phyloP scores from a whole-genome alignment of 208 protist genomes.

The Entamoeba dispar region DNA sequence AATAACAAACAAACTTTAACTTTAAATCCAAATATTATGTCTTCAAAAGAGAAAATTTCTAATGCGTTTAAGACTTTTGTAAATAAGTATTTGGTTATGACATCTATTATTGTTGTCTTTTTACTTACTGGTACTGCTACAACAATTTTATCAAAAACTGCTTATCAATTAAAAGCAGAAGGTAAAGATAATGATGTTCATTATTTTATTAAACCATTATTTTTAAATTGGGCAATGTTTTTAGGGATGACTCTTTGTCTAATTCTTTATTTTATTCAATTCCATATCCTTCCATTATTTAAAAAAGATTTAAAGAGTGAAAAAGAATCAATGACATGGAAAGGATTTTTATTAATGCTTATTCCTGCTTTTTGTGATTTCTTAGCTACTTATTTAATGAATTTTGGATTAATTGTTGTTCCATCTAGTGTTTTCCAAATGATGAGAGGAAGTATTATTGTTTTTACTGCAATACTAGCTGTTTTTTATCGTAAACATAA shows the following conservation, averaged over 20 bases:
- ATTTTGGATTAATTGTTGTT: constrained; percentile 55
- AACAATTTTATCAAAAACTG: neutral
- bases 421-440: constrained; percentile 63
- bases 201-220: neutral
- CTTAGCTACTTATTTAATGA: constrained; percentile 52
- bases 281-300: neutral
- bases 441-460: constrained; percentile 57
- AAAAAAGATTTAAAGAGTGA: neutral
- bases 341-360: neutral
- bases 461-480: constrained; percentile 56
- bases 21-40: too few species aligned
- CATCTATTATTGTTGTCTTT: neutral
- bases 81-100: neutral
- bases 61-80: too few species aligned
- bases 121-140: neutral
- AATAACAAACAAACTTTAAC: too few species aligned
- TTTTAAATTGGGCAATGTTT: constrained; percentile 19
- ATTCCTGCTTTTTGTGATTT: constrained; percentile 43
- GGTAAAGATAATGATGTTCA: neutral
- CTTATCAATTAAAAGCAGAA: neutral
- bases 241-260: constrained; percentile 18
- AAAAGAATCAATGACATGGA: neutral
- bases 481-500: constrained; percentile 42
- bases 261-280: neutral
- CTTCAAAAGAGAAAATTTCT: too few species aligned